Evolutionary conservation across 2,329 filamentous ascomycete genomes (phyloP), one percentile per base, ranked within the genome.

Genomic region (Fusarium anguioides): DNA sequence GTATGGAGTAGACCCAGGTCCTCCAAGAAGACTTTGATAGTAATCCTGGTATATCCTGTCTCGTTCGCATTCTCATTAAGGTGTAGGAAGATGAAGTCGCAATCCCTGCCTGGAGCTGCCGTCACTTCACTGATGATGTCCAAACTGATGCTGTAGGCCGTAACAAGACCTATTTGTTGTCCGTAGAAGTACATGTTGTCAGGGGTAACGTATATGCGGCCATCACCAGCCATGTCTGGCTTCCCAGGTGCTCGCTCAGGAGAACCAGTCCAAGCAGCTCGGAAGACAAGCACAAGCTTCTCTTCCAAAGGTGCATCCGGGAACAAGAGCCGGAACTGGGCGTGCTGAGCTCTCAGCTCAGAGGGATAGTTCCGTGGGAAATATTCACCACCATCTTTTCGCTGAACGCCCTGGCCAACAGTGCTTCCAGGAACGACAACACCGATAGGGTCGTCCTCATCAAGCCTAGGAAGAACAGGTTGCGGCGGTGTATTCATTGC

Each of bases 101-200:
- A 97, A 72, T 97, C 94, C 75, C 90, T 90, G 20, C 96, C 96
- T 14, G 93, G 91, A 3, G 93, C 93, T 35, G 92, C 92, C 23
- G 93, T 97, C 39, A 98, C 93, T 78, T 98, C 96, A 10, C 89
- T 88, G 56, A 99, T 93, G 45, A 86, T 89, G 53, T 89, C 86
- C 57, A 99, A 83, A 53, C 86, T 88, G 48, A 96, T 87, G 17
- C 87, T 87, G 48, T 94, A 95, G 2, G 95, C 92, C 33, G 97
- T 84, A 1, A 98, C 91, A 8, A 99, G 85, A 8, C 96, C 96
- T 76, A 97, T 89, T 75, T 97, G 92, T 74, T 98, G 92, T 72
- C 94, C 96, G 79, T 97, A 99, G 75, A 99, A 98, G 78, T 97
- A 98, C 76, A 99, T 89, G 67, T 94, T 91, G 64, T 91, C 89